Conservation (phyloP, 371 early-diverging fungal genomes). For the Batkoa obscura region DNA sequence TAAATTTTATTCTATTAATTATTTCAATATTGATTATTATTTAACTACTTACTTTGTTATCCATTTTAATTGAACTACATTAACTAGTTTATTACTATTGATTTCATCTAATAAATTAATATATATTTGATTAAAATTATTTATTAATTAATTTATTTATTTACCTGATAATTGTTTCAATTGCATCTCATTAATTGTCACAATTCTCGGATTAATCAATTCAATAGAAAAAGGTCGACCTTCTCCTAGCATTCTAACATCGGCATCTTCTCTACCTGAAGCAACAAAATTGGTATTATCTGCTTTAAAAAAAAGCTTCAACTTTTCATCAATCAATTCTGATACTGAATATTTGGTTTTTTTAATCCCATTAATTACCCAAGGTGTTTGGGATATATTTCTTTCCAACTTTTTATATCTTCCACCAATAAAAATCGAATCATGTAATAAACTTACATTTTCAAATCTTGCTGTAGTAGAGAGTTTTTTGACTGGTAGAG, state of each 20-base stretch:
- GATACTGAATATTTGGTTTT: constrained; percentile 62
- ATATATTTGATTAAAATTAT: too few relatives aligned
- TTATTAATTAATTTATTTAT: constrained; percentile 4
- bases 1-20: too few relatives aligned
- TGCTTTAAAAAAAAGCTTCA: constrained; percentile 27
- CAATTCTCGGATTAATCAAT: constrained; percentile 52
- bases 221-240: constrained; percentile 92
- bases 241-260: constrained; percentile 86
- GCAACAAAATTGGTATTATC: constrained; percentile 64
- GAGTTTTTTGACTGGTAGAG: background rate
- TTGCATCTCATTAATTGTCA: constrained; percentile 15
- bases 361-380: constrained; percentile 45
- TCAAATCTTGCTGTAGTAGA: background rate
- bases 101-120: too few relatives aligned
- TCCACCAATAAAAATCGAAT: constrained; percentile 17
- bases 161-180: constrained; percentile 27
- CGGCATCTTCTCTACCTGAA: constrained; percentile 92
- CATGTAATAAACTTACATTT: background rate
- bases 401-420: constrained; percentile 76
- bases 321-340: constrained; percentile 43
- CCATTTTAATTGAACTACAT: background rate
- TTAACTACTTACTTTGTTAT: background rate
- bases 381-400: constrained; percentile 76
- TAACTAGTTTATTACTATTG: background rate
- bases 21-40: too few relatives aligned